These are phyloP conservation scores for Allium fistulosum DNA, from an alignment of 106 monocot species.

Conservation along the genomic window DNA sequence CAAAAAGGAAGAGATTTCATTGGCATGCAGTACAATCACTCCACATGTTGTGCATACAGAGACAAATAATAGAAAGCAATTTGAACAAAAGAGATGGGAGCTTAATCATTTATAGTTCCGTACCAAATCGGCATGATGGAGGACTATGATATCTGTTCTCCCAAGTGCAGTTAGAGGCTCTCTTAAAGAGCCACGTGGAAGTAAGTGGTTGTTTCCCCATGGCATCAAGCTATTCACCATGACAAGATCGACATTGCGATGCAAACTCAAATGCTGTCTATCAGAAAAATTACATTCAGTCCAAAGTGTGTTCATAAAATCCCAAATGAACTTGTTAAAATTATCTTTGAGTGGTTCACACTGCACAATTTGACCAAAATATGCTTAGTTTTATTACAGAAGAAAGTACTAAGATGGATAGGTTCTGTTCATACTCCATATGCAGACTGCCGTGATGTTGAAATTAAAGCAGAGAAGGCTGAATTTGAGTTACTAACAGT, in stretches of 20 bases:
- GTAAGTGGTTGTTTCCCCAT: slow-evolving; percentile 70
- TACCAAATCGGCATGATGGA: slow-evolving; percentile 89
- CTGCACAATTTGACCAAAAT: no score
- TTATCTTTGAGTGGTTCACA: no score
- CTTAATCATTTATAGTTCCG: background rate
- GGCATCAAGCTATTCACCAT: slow-evolving; percentile 84
- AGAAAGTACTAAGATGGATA: no score
- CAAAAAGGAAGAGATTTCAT: background rate
- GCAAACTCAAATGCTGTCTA: slow-evolving; percentile 83
- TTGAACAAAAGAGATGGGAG: background rate
- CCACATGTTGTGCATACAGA: no score
- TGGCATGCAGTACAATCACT: no score
- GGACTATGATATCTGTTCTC: slow-evolving; percentile 56
- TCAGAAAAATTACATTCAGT: slow-evolving; percentile 18
- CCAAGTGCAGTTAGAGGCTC: slow-evolving; percentile 63
- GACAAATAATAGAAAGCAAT: background rate
- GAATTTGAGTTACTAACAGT: no score
- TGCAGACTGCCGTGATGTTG: no score
- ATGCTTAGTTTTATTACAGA: no score
- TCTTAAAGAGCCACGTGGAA: slow-evolving; percentile 81
- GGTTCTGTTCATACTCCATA: no score
- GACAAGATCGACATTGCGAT: slow-evolving; percentile 65
- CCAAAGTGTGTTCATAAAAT: no score
- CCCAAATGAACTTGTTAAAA: no score
- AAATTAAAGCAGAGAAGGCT: no score